Conservation (phyloP, 257 asterid species). For the Plectranthus barbatus region DNA sequence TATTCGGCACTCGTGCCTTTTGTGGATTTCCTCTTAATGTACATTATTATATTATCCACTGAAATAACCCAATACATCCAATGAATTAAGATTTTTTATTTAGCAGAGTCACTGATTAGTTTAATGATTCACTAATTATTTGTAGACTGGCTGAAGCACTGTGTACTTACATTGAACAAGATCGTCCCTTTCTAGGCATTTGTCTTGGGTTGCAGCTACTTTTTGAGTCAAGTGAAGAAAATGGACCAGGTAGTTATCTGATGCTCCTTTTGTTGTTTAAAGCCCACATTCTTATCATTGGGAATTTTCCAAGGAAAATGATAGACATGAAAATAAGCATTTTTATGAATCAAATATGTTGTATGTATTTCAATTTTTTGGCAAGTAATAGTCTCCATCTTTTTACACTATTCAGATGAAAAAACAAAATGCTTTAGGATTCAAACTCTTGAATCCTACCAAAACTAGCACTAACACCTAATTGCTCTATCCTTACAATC, state of each 20-base stretch:
- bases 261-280: background rate
- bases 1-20: background rate
- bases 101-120: background rate
- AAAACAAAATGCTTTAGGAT: too few relatives aligned
- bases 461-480: too few relatives aligned
- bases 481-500: too few relatives aligned
- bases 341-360: too few relatives aligned
- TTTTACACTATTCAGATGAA: too few relatives aligned
- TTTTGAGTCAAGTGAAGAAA: conserved; percentile 92
- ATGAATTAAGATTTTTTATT: background rate
- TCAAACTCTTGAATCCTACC: too few relatives aligned
- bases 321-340: too few relatives aligned
- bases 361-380: too few relatives aligned
- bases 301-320: too few relatives aligned
- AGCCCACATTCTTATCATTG: background rate
- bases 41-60: background rate
- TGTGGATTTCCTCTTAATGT: background rate
- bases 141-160: conserved; percentile 83
- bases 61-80: background rate
- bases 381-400: too few relatives aligned
- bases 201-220: conserved; percentile 97
- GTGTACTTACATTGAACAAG: conserved; percentile 73
- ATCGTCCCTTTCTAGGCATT: conserved; percentile 93
- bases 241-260: conserved; percentile 64
- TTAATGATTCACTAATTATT: conserved; percentile 11